Conservation (phyloP, 331 rosid genomes). For the Arachis monticola region DNA sequence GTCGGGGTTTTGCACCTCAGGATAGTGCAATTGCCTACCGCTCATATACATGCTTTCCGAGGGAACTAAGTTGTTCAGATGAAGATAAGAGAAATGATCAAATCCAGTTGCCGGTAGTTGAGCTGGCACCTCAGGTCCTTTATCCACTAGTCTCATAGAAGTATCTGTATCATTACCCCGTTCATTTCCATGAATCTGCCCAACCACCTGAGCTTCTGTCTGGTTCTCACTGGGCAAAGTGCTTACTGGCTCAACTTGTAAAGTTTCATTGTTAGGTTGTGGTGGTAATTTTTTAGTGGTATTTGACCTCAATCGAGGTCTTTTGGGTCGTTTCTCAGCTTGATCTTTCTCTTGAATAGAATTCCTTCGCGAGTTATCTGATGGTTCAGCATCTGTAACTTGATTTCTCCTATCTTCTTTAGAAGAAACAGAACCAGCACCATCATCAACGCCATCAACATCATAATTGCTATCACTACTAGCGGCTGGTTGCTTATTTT, state of each 20-base stretch:
- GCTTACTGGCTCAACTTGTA: constrained; percentile 48
- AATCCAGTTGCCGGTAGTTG: constrained; percentile 51
- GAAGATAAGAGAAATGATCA: constrained; percentile 50
- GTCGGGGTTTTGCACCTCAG: constrained; percentile 58
- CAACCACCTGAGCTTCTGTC: constrained; percentile 50
- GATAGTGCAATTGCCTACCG: constrained; percentile 61
- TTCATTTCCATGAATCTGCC: constrained; percentile 50
- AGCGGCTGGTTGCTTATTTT: constrained; percentile 56
- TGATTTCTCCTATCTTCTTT: constrained; percentile 66
- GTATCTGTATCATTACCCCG: constrained; percentile 44
- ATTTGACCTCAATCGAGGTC: constrained; percentile 26
- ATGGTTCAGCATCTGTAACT: constrained; percentile 58
- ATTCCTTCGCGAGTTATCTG: constrained; percentile 46
- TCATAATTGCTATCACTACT: constrained; percentile 81
- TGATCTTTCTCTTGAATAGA: constrained; percentile 52
- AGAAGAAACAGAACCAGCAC: constrained; percentile 81
- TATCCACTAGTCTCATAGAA: constrained; percentile 53
- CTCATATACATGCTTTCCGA: constrained; percentile 58
- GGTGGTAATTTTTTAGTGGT: constrained; percentile 36
- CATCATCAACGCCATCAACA: constrained; percentile 73
- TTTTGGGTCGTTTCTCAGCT: constrained; percentile 47
- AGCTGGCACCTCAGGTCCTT: constrained; percentile 47
- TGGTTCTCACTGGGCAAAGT: constrained; percentile 52
- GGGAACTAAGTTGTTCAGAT: constrained; percentile 48
- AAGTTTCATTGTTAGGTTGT: constrained; percentile 48